These are phyloP conservation scores for Decorospora gaudefroyi DNA, from an alignment of 2,329 filamentous ascomycete species.

Conservation along the genomic window DNA sequence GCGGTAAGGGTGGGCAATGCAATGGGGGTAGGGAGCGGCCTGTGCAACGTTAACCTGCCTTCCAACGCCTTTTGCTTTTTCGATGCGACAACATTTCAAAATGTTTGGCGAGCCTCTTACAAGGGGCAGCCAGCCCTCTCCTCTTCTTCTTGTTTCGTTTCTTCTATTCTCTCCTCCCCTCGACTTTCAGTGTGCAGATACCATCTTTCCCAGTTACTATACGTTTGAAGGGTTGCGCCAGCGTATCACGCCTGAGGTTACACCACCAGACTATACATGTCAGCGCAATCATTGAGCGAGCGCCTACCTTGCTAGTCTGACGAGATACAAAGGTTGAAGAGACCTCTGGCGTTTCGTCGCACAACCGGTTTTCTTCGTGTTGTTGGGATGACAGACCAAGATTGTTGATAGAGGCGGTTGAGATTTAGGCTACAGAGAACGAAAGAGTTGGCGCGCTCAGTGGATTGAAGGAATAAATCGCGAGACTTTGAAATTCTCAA, in stretches of 20 bases:
- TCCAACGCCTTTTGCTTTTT: slow-evolving; percentile 21
- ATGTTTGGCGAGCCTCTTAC: slow-evolving; percentile 2
- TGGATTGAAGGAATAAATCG: too few relatives aligned
- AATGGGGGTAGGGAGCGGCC: slow-evolving; percentile 9
- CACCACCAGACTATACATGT: too few relatives aligned
- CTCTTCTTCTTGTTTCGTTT: slow-evolving; percentile 3
- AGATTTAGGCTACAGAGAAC: slow-evolving; percentile 8
- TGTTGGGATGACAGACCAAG: slow-evolving; percentile 8
- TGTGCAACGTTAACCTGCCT: slow-evolving; percentile 20
- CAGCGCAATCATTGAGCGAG: background rate
- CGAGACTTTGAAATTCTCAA: too few relatives aligned
- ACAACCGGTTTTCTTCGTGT: background rate
- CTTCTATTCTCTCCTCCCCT: background rate
- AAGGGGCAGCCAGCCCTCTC: too few relatives aligned
- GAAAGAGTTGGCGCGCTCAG: slow-evolving; percentile 1
- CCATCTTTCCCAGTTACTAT: background rate
- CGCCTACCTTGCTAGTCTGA: background rate
- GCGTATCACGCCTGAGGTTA: background rate
- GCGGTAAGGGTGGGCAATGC: slow-evolving; percentile 17
- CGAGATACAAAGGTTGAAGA: background rate
- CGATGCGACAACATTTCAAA: slow-evolving; percentile 8
- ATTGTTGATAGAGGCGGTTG: slow-evolving; percentile 8
- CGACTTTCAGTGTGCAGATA: background rate
- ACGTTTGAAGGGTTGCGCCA: background rate
- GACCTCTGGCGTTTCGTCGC: background rate